phyloP scores from a whole-genome alignment of 192 early-diverging fungal species.

The Backusella sp. region DNA sequence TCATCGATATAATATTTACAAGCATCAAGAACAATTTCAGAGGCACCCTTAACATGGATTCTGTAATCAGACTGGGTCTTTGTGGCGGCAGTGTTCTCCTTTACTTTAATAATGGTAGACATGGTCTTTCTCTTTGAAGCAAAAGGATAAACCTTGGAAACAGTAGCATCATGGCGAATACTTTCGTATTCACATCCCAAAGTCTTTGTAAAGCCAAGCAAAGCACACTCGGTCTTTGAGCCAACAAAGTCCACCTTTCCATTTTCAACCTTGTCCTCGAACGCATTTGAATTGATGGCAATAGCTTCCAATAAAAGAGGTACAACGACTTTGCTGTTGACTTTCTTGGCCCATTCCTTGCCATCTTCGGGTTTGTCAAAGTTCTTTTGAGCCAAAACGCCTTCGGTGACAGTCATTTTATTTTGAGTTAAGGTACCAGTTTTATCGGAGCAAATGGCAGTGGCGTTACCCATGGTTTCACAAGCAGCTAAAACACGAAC shows the following conservation, averaged over 20 bases:
- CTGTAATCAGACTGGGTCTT: conserved; percentile 45
- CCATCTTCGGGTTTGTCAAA: conserved; percentile 43
- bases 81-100: conserved; percentile 20
- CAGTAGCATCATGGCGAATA: conserved; percentile 47
- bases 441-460: conserved; percentile 84
- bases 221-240: conserved; percentile 79
- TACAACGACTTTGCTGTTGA: conserved; percentile 37
- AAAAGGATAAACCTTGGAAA: conserved; percentile 81
- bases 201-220: conserved; percentile 64
- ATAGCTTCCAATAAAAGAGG: conserved; percentile 58
- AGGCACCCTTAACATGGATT: conserved; percentile 78
- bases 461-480: conserved; percentile 84
- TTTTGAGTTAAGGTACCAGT: conserved; percentile 86
- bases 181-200: conserved; percentile 63
- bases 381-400: conserved; percentile 46
- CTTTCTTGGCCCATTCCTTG: conserved; percentile 47
- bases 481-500: conserved; percentile 78
- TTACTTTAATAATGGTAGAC: conserved; percentile 61
- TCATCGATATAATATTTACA: conserved; percentile 61
- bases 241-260: conserved; percentile 65
- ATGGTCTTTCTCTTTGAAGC: conserved; percentile 89
- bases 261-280: conserved; percentile 64
- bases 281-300: conserved; percentile 73
- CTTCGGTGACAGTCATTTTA: conserved; percentile 76
- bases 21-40: conserved; percentile 69